phyloP scores from a whole-genome alignment of 805 yeast genomes.

The Candida broadrunensis region DNA sequence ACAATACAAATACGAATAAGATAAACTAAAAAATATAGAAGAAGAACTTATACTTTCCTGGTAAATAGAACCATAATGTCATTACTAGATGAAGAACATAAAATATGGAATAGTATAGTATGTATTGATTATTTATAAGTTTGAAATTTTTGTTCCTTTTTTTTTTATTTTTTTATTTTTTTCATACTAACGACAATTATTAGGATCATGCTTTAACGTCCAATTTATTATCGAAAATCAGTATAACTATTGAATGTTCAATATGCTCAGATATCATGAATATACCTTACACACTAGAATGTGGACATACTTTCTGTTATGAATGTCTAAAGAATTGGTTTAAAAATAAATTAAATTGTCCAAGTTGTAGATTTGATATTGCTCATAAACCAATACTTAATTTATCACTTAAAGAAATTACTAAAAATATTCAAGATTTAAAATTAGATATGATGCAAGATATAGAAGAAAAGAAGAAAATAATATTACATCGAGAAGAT shows the following conservation, averaged over 20 bases:
- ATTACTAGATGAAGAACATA: background rate
- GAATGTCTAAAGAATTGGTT: constrained; percentile 64
- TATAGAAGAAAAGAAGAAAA: constrained; percentile 13
- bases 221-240: constrained; percentile 23
- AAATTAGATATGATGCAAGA: constrained; percentile 28
- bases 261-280: constrained; percentile 70
- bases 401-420: constrained; percentile 46
- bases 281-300: constrained; percentile 57
- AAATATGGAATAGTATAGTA: background rate
- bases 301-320: constrained; percentile 79
- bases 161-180: too few species aligned
- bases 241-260: constrained; percentile 47
- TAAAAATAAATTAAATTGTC: constrained; percentile 56
- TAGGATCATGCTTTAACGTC: constrained; percentile 19
- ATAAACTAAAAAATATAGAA: too few species aligned
- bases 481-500: constrained; percentile 16
- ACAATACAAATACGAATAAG: too few species aligned
- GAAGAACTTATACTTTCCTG: too few species aligned
- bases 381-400: constrained; percentile 52
- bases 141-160: too few species aligned
- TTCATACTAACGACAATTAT: too few species aligned
- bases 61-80: too few species aligned
- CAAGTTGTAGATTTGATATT: constrained; percentile 57
- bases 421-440: constrained; percentile 34
- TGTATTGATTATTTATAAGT: background rate